phyloP scores from a whole-genome alignment of 257 asterid species.

The Agastache rugosa region DNA sequence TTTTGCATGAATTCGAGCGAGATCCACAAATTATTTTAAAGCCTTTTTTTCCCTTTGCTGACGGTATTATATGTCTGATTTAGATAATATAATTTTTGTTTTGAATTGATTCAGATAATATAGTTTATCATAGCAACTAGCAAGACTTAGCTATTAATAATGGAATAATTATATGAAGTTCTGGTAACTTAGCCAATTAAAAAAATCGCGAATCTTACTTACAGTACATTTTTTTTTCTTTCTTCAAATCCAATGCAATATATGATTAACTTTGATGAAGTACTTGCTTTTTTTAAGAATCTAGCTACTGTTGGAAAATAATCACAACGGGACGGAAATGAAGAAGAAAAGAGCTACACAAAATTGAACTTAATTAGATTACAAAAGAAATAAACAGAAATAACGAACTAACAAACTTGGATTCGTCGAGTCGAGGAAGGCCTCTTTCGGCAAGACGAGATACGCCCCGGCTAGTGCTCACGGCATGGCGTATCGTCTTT shows the following conservation, averaged over 20 bases:
- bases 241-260: slow-evolving; percentile 13
- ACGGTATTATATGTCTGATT: background rate
- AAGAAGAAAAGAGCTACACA: too few relatives aligned
- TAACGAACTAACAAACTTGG: too few relatives aligned
- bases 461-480: too few relatives aligned
- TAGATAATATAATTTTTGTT: too few relatives aligned
- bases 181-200: background rate
- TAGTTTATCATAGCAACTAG: background rate
- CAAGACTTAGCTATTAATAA: background rate
- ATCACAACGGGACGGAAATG: too few relatives aligned
- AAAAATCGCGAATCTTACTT: background rate
- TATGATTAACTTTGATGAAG: background rate
- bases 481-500: too few relatives aligned
- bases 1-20: background rate
- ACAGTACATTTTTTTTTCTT: background rate
- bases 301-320: too few relatives aligned
- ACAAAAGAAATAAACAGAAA: too few relatives aligned
- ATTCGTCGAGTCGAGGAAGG: too few relatives aligned
- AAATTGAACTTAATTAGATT: too few relatives aligned
- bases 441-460: too few relatives aligned
- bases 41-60: background rate
- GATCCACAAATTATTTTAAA: background rate
- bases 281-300: background rate
- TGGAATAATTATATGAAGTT: background rate
- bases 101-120: background rate